Base-by-base conservation (phyloP, 495 filamentous ascomycete species). In the Aspergillus bridgeri region DNA sequence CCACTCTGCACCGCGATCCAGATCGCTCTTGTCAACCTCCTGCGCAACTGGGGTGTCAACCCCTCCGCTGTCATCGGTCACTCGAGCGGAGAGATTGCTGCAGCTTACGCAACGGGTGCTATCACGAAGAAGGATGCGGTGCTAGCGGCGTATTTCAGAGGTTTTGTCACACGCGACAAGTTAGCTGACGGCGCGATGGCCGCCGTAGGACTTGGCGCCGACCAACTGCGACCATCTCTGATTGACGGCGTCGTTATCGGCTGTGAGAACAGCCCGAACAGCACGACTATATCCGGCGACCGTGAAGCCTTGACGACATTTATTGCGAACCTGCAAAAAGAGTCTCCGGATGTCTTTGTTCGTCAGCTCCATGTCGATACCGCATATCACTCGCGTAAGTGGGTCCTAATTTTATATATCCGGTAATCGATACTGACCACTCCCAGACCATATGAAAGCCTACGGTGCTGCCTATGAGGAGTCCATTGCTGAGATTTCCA, bases 281-380 rank as follows among this genome's bases (percentile, higher is more conserved):
- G 67, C 53, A 56, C 64, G 5, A 73, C 71, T 15, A 21, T 73
- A 6, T 65, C 70, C n/a, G 68, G 68, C 13, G 62, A 67, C 18
- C 17, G 19, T 18, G 48, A 50, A 18, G 48, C 21, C 6, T 7
- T 50, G 21, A 7, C 1, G 22, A 18, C 21, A 2, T 20, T 50
- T 7, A n/a, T 27, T 9, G 21, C 27, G 48, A 27, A 50, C 1
- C 19, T 50, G 21, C 5, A 23, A 8, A 24, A 50, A 17, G 9
- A 27, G 6, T n/a, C 5, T 24, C 44, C 44, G 15, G 44, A 47
- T 47, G 48, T 27, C 3, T 27, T 50, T 24, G 24, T 24, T 27
- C 48, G 48, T n/a, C 20, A 18, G 24, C 48, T 50, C 7, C 48
- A 50, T n/a, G 48, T 23, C 17, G 20, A 18, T 8, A 27, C 13